Percentiles rank a stretch among this genome's conserved stretches.
These are phyloP conservation scores for Colletotrichum viniferum DNA, from an alignment of 2,329 filamentous ascomycete genomes.

Conservation along the genomic window DNA sequence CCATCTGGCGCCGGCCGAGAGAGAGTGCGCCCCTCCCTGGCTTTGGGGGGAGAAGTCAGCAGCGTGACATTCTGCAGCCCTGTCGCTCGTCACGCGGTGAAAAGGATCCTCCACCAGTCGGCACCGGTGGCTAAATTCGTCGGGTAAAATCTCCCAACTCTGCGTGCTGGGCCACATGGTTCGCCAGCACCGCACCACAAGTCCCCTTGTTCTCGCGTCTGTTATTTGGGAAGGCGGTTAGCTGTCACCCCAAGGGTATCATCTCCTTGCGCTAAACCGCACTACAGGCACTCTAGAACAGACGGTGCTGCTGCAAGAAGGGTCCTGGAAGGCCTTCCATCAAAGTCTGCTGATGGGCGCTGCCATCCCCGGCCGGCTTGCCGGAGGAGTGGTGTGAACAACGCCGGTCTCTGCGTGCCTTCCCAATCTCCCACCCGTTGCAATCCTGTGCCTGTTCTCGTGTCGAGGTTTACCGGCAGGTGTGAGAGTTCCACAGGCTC, in stretches of 20 bases:
- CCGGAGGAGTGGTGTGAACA: not conserved
- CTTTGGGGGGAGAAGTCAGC: not conserved
- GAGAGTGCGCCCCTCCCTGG: not conserved
- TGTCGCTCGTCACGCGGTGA: conserved; percentile 12
- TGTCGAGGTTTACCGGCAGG: not conserved
- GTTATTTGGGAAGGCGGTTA: not conserved
- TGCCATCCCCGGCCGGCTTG: not conserved
- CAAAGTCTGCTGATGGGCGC: not conserved
- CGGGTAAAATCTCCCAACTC: not conserved
- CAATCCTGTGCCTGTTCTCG: not conserved
- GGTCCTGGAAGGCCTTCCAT: not conserved
- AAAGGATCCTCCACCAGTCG: conserved; percentile 18
- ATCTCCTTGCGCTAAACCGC: not conserved
- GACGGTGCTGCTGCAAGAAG: conserved; percentile 10
- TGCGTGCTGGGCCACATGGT: not conserved
- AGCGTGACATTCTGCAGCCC: conserved; percentile 21
- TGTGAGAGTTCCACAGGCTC: not conserved
- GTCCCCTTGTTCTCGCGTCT: not conserved
- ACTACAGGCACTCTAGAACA: not conserved
- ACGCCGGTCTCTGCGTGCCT: not conserved
- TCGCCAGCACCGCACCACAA: not conserved
- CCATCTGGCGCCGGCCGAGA: conserved; percentile 13
- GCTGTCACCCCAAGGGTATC: not conserved
- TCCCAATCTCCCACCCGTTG: not conserved
- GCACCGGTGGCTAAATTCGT: conserved; percentile 5